Evolutionary conservation across 257 asterid genomes (phyloP).

Genomic region (Nyctanthes arbortristis): DNA sequence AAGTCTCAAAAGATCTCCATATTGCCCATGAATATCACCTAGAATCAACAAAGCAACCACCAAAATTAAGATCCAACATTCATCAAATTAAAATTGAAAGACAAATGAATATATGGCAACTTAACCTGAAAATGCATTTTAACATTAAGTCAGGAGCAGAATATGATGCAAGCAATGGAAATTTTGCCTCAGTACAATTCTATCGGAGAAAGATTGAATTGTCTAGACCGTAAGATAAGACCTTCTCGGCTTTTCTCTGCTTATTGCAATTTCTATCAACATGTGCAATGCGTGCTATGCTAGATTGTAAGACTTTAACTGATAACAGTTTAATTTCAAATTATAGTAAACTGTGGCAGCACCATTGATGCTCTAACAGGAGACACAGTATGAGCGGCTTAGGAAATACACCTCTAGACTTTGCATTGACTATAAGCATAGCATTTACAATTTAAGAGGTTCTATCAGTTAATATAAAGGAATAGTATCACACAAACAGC

Average conservation of each 20-base stretch:
- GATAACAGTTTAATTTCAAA: not conserved
- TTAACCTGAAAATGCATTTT: not conserved
- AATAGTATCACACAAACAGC: not conserved
- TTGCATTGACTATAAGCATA: not conserved
- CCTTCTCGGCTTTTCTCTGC: not conserved
- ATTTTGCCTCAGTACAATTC: not conserved
- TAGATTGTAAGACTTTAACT: not conserved
- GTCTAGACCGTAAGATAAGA: not conserved
- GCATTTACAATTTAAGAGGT: not conserved
- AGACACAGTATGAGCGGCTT: not conserved
- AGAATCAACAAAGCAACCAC: constrained; percentile 23
- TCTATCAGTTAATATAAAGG: not conserved
- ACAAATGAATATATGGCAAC: constrained; percentile 1
- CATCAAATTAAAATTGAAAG: not conserved
- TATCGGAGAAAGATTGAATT: not conserved
- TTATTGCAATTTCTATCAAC: not conserved
- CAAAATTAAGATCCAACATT: not conserved
- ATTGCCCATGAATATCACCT: constrained; percentile 83
- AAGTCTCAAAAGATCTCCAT: constrained; percentile 71
- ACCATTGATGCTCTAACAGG: not conserved
- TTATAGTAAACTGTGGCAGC: not conserved
- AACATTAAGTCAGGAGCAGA: not conserved
- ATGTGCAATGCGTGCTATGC: not conserved
- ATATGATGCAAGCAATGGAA: not conserved
- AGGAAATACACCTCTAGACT: not conserved